Evolutionary conservation across 2,329 filamentous ascomycete genomes (phyloP).

Genomic region (Aspergillus caelatus): DNA sequence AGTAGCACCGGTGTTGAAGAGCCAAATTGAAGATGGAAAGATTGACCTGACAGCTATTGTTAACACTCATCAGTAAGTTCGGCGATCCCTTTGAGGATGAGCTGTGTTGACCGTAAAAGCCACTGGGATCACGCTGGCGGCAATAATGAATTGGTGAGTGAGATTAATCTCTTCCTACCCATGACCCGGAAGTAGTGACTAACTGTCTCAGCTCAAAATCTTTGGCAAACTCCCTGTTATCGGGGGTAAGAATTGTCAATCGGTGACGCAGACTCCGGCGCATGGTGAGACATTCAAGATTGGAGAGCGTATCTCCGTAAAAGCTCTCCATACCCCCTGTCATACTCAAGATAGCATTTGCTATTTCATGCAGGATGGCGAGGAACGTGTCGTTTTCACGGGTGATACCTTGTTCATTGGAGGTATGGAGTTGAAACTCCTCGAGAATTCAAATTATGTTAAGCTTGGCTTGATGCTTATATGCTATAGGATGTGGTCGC

Average conservation of each 20-base stretch:
- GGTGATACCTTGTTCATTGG: slow-evolving; percentile 96
- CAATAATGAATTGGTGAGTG: slow-evolving; percentile 74
- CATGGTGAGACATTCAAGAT: slow-evolving; percentile 80
- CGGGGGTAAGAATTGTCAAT: slow-evolving; percentile 82
- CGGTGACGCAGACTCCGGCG: slow-evolving; percentile 74
- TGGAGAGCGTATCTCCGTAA: slow-evolving; percentile 77
- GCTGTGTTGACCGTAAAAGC: slow-evolving; percentile 51
- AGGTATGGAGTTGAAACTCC: slow-evolving; percentile 53
- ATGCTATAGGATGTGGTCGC: slow-evolving; percentile 74
- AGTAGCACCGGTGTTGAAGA: slow-evolving; percentile 68
- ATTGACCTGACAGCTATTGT: slow-evolving; percentile 88
- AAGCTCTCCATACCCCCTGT: slow-evolving; percentile 90
- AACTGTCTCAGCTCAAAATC: slow-evolving; percentile 53
- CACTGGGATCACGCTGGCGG: slow-evolving; percentile 95
- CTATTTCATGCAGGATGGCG: slow-evolving; percentile 82
- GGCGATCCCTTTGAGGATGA: neutral
- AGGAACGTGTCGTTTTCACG: slow-evolving; percentile 79
- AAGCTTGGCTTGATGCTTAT: neutral
- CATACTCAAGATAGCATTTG: slow-evolving; percentile 99
- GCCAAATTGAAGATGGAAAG: slow-evolving; percentile 68
- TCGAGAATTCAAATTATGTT: neutral
- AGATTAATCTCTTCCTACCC: neutral
- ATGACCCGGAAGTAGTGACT: neutral
- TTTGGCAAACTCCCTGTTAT: slow-evolving; percentile 73
- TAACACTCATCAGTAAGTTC: slow-evolving; percentile 90